Percentiles rank a stretch among this genome's conserved stretches.
Conservation (phyloP, 2,329 filamentous ascomycete genomes). For the Trichoderma breve region DNA sequence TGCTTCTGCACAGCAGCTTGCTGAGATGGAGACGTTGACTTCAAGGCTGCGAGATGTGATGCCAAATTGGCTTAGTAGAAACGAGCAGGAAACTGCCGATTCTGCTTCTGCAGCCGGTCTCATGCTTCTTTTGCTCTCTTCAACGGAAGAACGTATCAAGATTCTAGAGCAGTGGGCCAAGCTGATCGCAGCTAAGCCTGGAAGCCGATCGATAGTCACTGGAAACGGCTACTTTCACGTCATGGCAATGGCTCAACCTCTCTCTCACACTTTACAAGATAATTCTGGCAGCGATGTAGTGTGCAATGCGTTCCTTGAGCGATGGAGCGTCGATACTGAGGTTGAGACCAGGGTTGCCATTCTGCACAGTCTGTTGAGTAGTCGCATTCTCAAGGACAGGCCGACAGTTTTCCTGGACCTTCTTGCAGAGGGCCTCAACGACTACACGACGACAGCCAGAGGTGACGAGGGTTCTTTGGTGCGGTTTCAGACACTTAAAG, state of each 20-base stretch:
- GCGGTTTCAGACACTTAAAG: conserved; percentile 75
- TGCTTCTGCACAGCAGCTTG: conserved; percentile 6
- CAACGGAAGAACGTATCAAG: conserved; percentile 34
- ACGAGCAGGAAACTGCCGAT: conserved; percentile 50
- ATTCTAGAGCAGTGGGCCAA: conserved; percentile 49
- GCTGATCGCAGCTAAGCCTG: conserved; percentile 37
- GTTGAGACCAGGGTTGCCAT: conserved; percentile 56
- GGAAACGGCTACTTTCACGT: conserved; percentile 54
- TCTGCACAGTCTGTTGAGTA: conserved; percentile 52
- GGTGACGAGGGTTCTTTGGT: conserved; percentile 90
- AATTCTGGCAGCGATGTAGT: conserved; percentile 33
- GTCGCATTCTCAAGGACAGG: conserved; percentile 43
- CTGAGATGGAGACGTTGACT: conserved; percentile 26
- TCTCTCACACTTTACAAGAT: conserved; percentile 29
- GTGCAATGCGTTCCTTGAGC: conserved; percentile 45
- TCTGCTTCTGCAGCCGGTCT: conserved; percentile 52
- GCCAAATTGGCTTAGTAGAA: conserved; percentile 47
- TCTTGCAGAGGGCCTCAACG: conserved; percentile 65
- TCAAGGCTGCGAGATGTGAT: conserved; percentile 36
- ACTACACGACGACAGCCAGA: conserved; percentile 86
- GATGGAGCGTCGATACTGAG: conserved; percentile 52
- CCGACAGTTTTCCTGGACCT: conserved; percentile 43
- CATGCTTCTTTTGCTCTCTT: conserved; percentile 47
- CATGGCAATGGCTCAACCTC: conserved; percentile 49
- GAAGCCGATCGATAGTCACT: conserved; percentile 36